Evolutionary conservation across 2,329 filamentous ascomycete genomes (phyloP), one percentile per base, ranked within the genome.

Genomic region (Trichocomaceae sp.): DNA sequence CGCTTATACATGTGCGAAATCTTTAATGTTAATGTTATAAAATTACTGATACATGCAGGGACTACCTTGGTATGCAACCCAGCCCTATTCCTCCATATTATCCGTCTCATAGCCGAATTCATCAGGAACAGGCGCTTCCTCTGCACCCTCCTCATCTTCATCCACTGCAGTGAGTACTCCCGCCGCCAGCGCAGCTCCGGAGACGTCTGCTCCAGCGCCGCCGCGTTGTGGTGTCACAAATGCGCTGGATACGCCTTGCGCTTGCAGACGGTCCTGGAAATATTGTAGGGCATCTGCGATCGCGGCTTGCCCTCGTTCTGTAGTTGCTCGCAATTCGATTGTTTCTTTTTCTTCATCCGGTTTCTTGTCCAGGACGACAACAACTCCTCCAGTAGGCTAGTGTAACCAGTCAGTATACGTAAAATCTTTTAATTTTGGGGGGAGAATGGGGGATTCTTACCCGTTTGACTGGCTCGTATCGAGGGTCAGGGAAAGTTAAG

Each of bases 381-480:
- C 84, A 37, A 95, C 90, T 61, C 93, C 93, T 61, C 93, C 92
- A 42, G 92, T 97, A 59, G 92, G 89, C 87, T 95, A 22, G 64
- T 10, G 52, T 19, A 13, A 47, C n/a, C 9, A 42, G 67, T 83
- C 72, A 82, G 77, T 56, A 68, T 23, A 20, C 23, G 12, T 19
- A 49, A 52, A 3, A 10, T 6, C n/a, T n/a, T n/a, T n/a, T n/a
- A n/a, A n/a, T n/a, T n/a, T n/a, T n/a, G n/a, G n/a, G n/a, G n/a
- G n/a, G 7, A 44, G 56, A 41, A 44, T n/a, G 29, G 56, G 54
- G 17, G 44, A 20, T 17, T 72, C 79, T 70, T 75, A 92, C 89
- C 83, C 95, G 85, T 77, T 88, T 89, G 60, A 97, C 91, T 35
- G 93, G 92, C 79, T 88, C 89, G 74, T 96, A 99, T 63, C 95